Base-by-base conservation (phyloP, 139 green algal genomes). In the Gonium pectorale region DNA sequence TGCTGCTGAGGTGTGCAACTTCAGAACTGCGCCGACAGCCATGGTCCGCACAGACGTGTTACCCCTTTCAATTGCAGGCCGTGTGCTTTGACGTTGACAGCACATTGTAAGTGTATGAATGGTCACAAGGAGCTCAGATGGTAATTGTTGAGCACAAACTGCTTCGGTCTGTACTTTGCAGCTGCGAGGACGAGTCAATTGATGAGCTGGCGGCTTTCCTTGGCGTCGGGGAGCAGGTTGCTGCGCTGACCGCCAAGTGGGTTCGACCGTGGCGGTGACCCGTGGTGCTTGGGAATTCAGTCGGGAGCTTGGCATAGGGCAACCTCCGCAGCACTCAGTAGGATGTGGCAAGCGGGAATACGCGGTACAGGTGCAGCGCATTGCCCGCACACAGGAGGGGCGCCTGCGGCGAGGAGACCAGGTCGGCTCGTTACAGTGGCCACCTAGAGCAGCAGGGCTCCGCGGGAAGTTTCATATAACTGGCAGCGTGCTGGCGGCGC, bases 1-100 rank as follows among this genome's bases (percentile, higher is more conserved):
- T 2, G 3, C 62, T 7, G 77, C 77, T 5, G 77, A 83, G 40
- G 75, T 82, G 43, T 0, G 75, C 3, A 24, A 2, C 5, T 1
- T 79, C 43, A 17, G 8, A 37, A 38, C 22, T 54, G 24, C 38
- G 35, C 37, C 27, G 3, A 24, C 26, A 56, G 4, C 31, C n/a
- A 41, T 80, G 38, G 37, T 19, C 41, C 51, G 24, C 35, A 9
- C 31, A 37, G 19, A 68, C 26, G 24, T 24, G n/a, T 80, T 51
- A 9, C 31, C 69, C 11, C 69, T n/a, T 35, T 67, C 5, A 63
- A 35, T n/a, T 87, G 72, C 90, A 98, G 85, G 95, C 94, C 0
- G 93, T 99, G 17, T 97, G 93, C 79, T 99, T 99, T 82, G 97
- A 99, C 81, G 97, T 99, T 1, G 97, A 99, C 89, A 97, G 91